These are phyloP conservation scores for Boechera stricta DNA, from an alignment of 345 rosid genomes.

Conservation along the genomic window DNA sequence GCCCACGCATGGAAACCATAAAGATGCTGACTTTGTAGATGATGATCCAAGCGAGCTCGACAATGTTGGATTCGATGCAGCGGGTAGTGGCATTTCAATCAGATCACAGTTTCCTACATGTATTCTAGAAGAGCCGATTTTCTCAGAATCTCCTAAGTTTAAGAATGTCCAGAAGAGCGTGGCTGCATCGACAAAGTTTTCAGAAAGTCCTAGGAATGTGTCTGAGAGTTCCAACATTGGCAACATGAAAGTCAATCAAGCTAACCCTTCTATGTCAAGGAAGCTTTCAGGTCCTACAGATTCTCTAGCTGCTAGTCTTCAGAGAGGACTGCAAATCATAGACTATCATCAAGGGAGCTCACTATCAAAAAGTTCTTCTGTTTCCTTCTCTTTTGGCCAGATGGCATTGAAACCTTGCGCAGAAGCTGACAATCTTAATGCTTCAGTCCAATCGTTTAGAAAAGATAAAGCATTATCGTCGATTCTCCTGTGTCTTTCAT, in stretches of 20 bases:
- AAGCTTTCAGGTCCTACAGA: conserved; percentile 65
- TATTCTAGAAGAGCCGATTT: conserved; percentile 62
- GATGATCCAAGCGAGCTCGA: conserved; percentile 27
- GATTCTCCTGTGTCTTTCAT: conserved; percentile 63
- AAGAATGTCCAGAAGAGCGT: conserved; percentile 66
- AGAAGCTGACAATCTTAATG: conserved; percentile 57
- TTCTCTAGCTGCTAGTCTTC: conserved; percentile 87
- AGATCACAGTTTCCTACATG: conserved; percentile 52
- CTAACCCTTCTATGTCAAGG: conserved; percentile 72
- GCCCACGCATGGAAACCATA: conserved; percentile 34
- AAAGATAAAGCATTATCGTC: conserved; percentile 43
- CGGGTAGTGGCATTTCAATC: conserved; percentile 34
- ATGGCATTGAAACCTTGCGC: conserved; percentile 69
- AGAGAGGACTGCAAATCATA: conserved; percentile 83
- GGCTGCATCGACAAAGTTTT: conserved; percentile 49
- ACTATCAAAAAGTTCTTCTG: conserved; percentile 61
- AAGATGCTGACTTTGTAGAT: conserved; percentile 41
- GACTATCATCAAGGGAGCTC: conserved; percentile 69
- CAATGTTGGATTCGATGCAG: conserved; percentile 31
- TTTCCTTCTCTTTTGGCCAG: conserved; percentile 80
- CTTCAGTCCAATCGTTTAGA: conserved; percentile 53
- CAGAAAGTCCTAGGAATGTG: conserved; percentile 54
- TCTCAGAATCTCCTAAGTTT: conserved; percentile 86
- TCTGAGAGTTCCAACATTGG: conserved; percentile 47
- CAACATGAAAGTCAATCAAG: conserved; percentile 50